A percentile compares a stretch with the other conserved stretches of the same genome.
Evolutionary conservation across 2,329 filamentous ascomycete species (phyloP).

Genomic region (Fusarium coicis): DNA sequence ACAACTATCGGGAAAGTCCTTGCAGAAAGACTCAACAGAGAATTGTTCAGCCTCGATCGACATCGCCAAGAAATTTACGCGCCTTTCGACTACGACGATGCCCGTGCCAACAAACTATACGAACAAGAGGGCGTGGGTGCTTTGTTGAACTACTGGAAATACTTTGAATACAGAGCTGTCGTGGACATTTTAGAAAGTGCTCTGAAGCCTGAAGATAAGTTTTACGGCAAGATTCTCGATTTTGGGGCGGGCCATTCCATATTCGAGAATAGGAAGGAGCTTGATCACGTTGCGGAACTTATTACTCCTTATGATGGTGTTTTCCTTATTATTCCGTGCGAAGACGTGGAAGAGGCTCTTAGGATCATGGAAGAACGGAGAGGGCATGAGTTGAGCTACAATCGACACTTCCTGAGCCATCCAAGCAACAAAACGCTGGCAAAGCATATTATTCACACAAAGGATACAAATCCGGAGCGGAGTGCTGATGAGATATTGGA

Average conservation of each 20-base stretch:
- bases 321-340: background rate
- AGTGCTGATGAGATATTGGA: background rate
- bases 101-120: background rate
- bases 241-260: background rate
- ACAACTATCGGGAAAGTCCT: background rate
- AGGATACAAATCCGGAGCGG: fast-evolving
- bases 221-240: background rate
- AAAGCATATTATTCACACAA: background rate
- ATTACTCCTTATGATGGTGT: background rate
- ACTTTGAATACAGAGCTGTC: background rate
- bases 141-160: background rate
- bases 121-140: background rate
- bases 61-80: background rate
- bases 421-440: background rate
- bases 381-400: background rate
- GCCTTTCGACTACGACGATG: fast-evolving
- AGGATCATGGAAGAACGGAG: background rate
- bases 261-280: background rate
- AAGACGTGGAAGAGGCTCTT: background rate
- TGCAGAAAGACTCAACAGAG: fast-evolving
- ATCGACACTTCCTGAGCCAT: background rate
- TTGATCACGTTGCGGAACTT: fast-evolving
- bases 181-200: background rate
- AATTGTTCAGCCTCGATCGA: background rate
- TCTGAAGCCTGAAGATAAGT: fast-evolving